Percentiles rank a stretch among this genome's conserved stretches.
These are phyloP conservation scores for Pleurotus tuber-regium DNA, from an alignment of 768 basidiomycete species.

Conservation along the genomic window DNA sequence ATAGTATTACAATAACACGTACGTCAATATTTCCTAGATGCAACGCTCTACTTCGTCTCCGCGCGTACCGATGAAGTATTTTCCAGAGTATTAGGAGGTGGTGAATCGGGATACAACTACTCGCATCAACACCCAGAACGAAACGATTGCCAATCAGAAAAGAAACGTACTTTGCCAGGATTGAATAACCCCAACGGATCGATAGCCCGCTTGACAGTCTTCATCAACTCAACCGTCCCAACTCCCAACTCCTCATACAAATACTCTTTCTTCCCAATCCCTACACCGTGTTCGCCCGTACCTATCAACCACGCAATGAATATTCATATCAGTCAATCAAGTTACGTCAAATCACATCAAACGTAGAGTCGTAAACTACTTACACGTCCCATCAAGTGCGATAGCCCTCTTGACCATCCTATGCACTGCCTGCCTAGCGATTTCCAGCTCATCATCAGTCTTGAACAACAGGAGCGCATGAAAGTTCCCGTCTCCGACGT, in stretches of 20 bases:
- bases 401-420: slow-evolving; percentile 70
- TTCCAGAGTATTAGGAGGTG: no score
- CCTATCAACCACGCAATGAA: slow-evolving; percentile 34
- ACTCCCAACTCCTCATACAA: slow-evolving; percentile 77
- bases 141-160: not conserved
- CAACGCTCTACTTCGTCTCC: no score
- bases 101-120: not conserved
- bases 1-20: no score
- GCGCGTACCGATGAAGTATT: no score
- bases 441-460: slow-evolving; percentile 50
- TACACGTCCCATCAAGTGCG: slow-evolving; percentile 74
- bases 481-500: slow-evolving; percentile 69
- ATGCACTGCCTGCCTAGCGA: slow-evolving; percentile 45
- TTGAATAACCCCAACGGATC: slow-evolving; percentile 81
- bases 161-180: slow-evolving; percentile 68
- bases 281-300: slow-evolving; percentile 86
- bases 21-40: no score
- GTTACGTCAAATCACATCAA: not conserved
- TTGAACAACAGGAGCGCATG: slow-evolving; percentile 55
- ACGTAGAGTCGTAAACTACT: slow-evolving; percentile 16
- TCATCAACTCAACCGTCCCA: slow-evolving; percentile 85
- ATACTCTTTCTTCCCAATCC: slow-evolving; percentile 80
- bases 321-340: no score
- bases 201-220: slow-evolving; percentile 68
- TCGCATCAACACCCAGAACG: not conserved